phyloP scores from a whole-genome alignment of 148 eudicot species.

The Rhododendron kiyosumense region DNA sequence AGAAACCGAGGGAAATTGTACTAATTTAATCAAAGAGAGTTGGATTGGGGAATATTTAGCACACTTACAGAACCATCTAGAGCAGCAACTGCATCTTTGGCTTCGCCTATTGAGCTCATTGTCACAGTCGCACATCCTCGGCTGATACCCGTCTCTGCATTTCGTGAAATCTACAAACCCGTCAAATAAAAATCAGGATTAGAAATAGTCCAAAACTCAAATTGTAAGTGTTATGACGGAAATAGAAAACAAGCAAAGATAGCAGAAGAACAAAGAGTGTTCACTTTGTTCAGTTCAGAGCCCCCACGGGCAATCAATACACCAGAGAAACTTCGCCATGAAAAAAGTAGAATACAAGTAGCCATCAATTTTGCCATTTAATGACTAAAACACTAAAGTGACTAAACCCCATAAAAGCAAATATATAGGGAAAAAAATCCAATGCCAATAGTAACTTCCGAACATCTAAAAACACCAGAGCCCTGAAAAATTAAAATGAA shows the following conservation, averaged over 20 bases:
- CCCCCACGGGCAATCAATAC: neutral
- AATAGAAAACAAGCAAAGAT: neutral
- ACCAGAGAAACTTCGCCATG: neutral
- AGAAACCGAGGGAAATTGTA: neutral
- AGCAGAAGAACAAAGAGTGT: neutral
- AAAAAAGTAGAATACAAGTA: neutral
- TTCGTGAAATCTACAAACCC: constrained; percentile 15
- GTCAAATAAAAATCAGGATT: neutral
- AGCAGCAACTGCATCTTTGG: constrained; percentile 22
- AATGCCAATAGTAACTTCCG: neutral
- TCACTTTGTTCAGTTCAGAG: neutral
- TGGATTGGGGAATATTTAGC: neutral
- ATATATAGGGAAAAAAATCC: neutral
- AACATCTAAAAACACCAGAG: neutral
- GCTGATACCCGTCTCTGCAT: constrained; percentile 20
- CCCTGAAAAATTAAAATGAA: neutral
- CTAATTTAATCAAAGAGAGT: neutral
- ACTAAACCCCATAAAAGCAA: neutral
- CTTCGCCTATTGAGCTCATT: constrained; percentile 24
- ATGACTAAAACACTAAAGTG: neutral
- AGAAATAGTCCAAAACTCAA: neutral
- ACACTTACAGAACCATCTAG: constrained; percentile 24
- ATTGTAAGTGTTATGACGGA: neutral
- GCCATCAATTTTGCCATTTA: neutral
- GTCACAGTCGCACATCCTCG: constrained; percentile 24